A percentile compares a stretch with the other conserved stretches of the same genome.
Conservation (phyloP, 2,329 filamentous ascomycete genomes). For the Microdochium paspali region DNA sequence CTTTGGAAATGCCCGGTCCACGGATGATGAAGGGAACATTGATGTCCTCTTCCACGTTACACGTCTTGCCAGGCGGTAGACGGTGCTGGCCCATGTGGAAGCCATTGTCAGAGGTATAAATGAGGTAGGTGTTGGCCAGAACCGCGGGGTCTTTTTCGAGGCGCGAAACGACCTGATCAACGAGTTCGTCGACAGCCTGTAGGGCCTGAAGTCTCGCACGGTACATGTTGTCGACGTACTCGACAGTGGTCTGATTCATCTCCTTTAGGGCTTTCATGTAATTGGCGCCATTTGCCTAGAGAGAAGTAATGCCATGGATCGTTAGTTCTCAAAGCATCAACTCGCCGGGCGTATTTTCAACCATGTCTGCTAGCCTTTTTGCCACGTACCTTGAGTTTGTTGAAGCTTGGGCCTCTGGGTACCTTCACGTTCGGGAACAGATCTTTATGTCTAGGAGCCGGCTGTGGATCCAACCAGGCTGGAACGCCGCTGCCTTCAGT, state of each 20-base stretch:
- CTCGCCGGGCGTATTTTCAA: too few relatives aligned
- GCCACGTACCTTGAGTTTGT: conserved; percentile 18
- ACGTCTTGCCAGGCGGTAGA: conserved; percentile 46
- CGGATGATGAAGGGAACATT: conserved; percentile 50
- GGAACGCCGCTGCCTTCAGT: too few relatives aligned
- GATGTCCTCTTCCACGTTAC: conserved; percentile 49
- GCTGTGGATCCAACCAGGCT: too few relatives aligned
- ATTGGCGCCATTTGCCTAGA: conserved; percentile 17
- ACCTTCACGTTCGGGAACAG: conserved; percentile 51
- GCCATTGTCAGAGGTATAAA: conserved; percentile 51
- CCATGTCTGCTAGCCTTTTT: not conserved
- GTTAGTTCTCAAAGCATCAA: conserved; percentile 1
- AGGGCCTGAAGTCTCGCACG: conserved; percentile 36
- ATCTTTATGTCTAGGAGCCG: conserved; percentile 50
- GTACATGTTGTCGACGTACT: conserved; percentile 43
- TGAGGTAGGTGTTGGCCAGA: conserved; percentile 49
- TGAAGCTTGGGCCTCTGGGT: conserved; percentile 56
- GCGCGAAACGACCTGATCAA: conserved; percentile 32
- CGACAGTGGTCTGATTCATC: conserved; percentile 34
- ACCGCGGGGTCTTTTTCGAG: conserved; percentile 39
- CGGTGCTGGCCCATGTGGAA: conserved; percentile 51
- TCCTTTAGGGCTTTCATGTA: conserved; percentile 33
- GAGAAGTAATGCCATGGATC: not conserved
- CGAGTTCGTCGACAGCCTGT: conserved; percentile 44
- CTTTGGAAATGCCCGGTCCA: conserved; percentile 42